Evolutionary conservation across 768 basidiomycete genomes (phyloP).

Genomic region (Tulasnella sp.): DNA sequence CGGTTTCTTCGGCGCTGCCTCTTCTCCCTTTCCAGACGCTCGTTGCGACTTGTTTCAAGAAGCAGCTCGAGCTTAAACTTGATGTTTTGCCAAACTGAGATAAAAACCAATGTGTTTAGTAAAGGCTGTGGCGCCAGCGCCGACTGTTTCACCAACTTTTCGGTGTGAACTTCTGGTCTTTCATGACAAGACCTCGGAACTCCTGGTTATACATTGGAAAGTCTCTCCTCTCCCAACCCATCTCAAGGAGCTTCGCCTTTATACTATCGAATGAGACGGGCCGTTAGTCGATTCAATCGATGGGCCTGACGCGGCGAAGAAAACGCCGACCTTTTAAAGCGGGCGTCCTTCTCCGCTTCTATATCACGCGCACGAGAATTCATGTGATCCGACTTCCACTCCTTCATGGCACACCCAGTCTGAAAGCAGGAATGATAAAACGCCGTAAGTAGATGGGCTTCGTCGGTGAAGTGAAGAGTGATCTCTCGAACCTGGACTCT

Average conservation of each 20-base stretch:
- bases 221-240: not conserved
- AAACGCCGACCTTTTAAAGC: not conserved
- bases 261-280: not conserved
- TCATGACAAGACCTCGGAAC: not conserved
- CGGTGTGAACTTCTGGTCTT: not conserved
- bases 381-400: not conserved
- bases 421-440: not conserved
- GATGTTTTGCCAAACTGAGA: not conserved
- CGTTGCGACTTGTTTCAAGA: not conserved
- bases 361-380: not conserved
- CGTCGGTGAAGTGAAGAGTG: not conserved
- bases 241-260: not conserved
- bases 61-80: not conserved
- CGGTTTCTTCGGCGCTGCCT: not conserved
- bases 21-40: not conserved
- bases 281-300: not conserved
- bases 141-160: not conserved
- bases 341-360: not conserved
- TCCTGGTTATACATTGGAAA: not conserved
- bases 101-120: not conserved
- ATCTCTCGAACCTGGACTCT: not conserved
- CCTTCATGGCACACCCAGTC: not conserved
- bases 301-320: not conserved
- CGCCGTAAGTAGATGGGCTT: not conserved
- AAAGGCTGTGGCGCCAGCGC: not conserved